Base-by-base conservation (phyloP, 2,329 filamentous ascomycete species). In the Pezicula neosporulosa region DNA sequence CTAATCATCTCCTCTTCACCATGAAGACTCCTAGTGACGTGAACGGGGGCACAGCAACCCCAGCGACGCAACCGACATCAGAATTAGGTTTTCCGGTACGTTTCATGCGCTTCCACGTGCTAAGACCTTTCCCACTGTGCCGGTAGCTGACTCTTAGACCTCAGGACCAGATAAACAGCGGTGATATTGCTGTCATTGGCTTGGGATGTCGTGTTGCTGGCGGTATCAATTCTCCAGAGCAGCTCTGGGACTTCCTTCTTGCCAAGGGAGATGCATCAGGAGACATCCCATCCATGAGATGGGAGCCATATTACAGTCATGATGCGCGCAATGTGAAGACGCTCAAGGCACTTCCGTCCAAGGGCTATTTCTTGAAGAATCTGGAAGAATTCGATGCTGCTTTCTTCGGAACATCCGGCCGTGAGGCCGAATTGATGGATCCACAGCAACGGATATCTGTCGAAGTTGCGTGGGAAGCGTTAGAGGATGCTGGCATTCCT, bases 401-500 rank as follows among this genome's bases (percentile, higher is more conserved):
- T 1, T 72, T 72, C 54, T 72, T 72, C 55, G 65, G 62, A 0
- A 60, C 72, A 19, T 66, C 65, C 1, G 60, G 68, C 4, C 64
- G 63, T 21, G 67, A 70, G 46, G 63, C 67, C 2, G 59, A 60
- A 15, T 55, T 62, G 6, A 68, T 72, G 64, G 70, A 72, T 44
- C 70, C 71, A 0, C 58, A 63, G 57, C 70, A 68, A 37, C 52
- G 64, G 3, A 19, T 49, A 4, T 24, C 81, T 3, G 68, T 87
- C 4, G 77, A 82, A 21, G 83, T 81, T 12, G 80, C 81, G 0
- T 86, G 85, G 58, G 83, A 87, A 60, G 82, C 83, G 2, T 71
- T 87, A 43, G 83, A 87, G 63, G 81, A 82, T 72, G 81, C 80
- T 41, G 83, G 83, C 6, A 78, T 83, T 52, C 57, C 80, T 82